These are phyloP conservation scores for Ophiostoma sp. DNA, from an alignment of 2,329 filamentous ascomycete species.

Conservation along the genomic window DNA sequence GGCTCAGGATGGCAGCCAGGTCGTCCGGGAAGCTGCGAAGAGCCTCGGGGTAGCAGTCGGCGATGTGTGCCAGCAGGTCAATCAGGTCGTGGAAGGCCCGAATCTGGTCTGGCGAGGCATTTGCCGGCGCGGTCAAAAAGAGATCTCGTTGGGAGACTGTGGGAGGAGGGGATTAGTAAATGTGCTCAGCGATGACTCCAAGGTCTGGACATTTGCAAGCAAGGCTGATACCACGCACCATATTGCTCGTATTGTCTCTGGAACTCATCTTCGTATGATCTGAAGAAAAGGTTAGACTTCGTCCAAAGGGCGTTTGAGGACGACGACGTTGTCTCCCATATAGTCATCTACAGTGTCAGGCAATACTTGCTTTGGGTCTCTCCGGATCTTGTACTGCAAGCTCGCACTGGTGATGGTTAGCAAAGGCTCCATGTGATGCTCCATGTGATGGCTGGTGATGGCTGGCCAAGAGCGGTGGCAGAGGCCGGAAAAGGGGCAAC, in stretches of 20 bases:
- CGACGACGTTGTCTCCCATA: neutral
- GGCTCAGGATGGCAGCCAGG: constrained; percentile 74
- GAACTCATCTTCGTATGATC: constrained; percentile 76
- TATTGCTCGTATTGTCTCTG: constrained; percentile 87
- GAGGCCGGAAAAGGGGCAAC: constrained; percentile 11
- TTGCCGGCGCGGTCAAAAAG: constrained; percentile 79
- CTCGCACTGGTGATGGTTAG: constrained; percentile 61
- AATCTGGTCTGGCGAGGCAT: constrained; percentile 73
- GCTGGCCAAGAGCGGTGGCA: constrained; percentile 5
- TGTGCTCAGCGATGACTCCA: too few species aligned
- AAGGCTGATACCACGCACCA: constrained; percentile 44
- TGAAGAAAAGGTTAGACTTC: constrained; percentile 37
- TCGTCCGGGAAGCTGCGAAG: constrained; percentile 76
- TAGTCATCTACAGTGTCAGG: too few species aligned
- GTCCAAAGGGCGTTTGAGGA: neutral
- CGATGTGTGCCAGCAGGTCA: constrained; percentile 89
- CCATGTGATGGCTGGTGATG: neutral
- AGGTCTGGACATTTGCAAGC: neutral
- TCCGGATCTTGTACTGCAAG: constrained; percentile 81
- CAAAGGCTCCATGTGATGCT: constrained; percentile 12
- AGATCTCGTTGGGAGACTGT: constrained; percentile 74
- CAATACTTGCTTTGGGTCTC: constrained; percentile 64
- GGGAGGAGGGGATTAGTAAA: neutral
- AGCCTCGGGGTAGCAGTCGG: constrained; percentile 86
- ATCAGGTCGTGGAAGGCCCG: constrained; percentile 88